A percentile compares a stretch with the other conserved stretches of the same genome.
These are phyloP conservation scores for Calonectria fujianensis DNA, from an alignment of 2,329 filamentous ascomycete genomes.

Conservation along the genomic window DNA sequence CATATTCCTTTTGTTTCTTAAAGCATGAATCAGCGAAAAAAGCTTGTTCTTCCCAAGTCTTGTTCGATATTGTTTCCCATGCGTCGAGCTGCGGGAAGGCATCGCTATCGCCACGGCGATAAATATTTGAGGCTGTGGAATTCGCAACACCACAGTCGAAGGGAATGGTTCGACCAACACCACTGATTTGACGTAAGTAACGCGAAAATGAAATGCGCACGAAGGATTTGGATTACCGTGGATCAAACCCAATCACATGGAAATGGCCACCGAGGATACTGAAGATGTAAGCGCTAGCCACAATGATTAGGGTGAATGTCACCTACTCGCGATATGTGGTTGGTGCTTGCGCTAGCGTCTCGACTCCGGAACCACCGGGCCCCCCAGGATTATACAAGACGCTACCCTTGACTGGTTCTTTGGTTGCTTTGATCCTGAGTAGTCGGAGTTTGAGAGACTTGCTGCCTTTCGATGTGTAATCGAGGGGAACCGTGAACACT, in stretches of 20 bases:
- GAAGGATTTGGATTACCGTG: not conserved
- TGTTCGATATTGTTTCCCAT: not conserved
- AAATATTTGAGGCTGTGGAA: not conserved
- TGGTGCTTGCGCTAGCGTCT: not conserved
- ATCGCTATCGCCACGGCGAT: not conserved
- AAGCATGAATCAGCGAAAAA: not conserved
- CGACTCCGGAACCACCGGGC: not conserved
- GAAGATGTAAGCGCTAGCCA: not conserved
- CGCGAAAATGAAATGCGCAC: too few species aligned
- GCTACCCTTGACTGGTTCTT: conserved; percentile 1
- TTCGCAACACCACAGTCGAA: not conserved
- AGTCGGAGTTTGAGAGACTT: not conserved
- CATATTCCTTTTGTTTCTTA: not conserved
- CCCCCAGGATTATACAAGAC: conserved; percentile 12
- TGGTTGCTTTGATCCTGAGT: conserved; percentile 7
- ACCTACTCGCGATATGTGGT: not conserved
- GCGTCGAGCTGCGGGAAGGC: not conserved
- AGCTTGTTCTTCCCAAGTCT: not conserved
- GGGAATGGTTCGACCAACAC: conserved; percentile 2
- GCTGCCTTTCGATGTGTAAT: not conserved
- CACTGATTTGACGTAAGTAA: not conserved
- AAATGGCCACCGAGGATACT: conserved; percentile 9
- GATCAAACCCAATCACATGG: conserved; percentile 21
- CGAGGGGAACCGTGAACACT: not conserved
- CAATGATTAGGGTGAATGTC: not conserved